Base-by-base conservation (phyloP, 2,329 filamentous ascomycete species). In the Colletotrichum spaethianum region DNA sequence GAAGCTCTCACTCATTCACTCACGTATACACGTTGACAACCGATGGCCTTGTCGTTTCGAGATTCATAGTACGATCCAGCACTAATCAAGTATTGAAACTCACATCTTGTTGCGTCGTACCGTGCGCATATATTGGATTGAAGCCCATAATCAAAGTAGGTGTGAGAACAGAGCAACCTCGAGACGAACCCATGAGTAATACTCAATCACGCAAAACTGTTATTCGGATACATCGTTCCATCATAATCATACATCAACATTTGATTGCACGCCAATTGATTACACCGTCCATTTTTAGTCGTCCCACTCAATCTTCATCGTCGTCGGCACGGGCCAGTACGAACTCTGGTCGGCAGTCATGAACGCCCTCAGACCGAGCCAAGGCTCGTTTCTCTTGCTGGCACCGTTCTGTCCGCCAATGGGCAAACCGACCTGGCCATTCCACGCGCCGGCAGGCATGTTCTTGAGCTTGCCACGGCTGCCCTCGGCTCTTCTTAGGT, bases 301-400 rank as follows among this genome's bases (percentile, higher is more conserved):
- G 50, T 78, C 73, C 75, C 76, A 78, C 9, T 73, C 38, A 1
- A 78, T 73, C 55, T 70, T 75, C 76, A 78, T 71, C 3, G 75
- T 77, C 23, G 67, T 76, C 3, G 76, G 76, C 9, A 77, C 23
- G 7, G 75, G 75, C 73, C 72, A 77, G 61, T 72, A 75, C 6
- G 74, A 70, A 60, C 75, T 78, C 73, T 78, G 70, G 55, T 78
- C 77, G 8, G 75, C 67, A 40, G 75, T 76, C 76, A 78, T 76
- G 53, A 76, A 77, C 2, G 64, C 67, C 44, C 75, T 70, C 23
- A 78, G 62, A 1, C 76, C 76, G 2, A 73, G 73, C 76, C 75
- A 77, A 12, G 65, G 74, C 48, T 67, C 33, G 20, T 31, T 31
- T 12, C 18, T 59, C 52, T 23, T 57, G 59, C 68, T 8, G 55